Base-by-base conservation (phyloP, 805 yeast genomes). In the Zygotorulaspora chibaensis region DNA sequence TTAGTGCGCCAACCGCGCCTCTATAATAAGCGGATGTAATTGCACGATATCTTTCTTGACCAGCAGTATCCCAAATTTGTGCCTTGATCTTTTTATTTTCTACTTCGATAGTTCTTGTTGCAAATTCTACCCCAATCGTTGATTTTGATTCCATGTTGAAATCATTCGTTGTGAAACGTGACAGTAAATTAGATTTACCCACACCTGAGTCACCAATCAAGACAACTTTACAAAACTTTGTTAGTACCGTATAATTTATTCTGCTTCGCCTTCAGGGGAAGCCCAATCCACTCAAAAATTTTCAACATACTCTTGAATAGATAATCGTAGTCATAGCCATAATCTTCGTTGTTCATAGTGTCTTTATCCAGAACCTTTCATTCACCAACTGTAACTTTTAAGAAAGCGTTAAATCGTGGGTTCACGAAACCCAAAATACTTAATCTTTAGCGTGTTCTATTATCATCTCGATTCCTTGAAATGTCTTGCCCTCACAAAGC, bases 41-140 rank as follows among this genome's bases (percentile, higher is more conserved):
- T 37, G 99, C 98, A 59, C 99, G 81, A 74, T 93, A 91, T 67
- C 99, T 81, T 69, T 91, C 99, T 73, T 91, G 99, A 51, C 99
- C 99, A 2, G 99, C 99, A 30, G 99, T 91, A 69, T 91, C 99
- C 99, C 99, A 91, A 57, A 89, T 84, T 69, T 88, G 95, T 3
- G 95, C 91, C 66, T 87, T 87, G 56, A 87, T 84, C 63, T 87
- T 72, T 61, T 84, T 85, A 35, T 88, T 89, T 54, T 85, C 91
- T 51, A 86, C 82, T 59, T 85, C 91, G 46, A 93, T 81, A 2
- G 97, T 90, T 66, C 97, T 79, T 17, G 98, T 93, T 36, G 98
- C 98, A 72, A 91, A 91, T 69, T 93, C 99, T 42, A 93, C 99
- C 39, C 99, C 99, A 63, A 91, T 91, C 23, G 99, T 91, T 43